Evolutionary conservation across 176 grass and related monocot genomes (phyloP).

Genomic region (Puccinellia tenuiflora): DNA sequence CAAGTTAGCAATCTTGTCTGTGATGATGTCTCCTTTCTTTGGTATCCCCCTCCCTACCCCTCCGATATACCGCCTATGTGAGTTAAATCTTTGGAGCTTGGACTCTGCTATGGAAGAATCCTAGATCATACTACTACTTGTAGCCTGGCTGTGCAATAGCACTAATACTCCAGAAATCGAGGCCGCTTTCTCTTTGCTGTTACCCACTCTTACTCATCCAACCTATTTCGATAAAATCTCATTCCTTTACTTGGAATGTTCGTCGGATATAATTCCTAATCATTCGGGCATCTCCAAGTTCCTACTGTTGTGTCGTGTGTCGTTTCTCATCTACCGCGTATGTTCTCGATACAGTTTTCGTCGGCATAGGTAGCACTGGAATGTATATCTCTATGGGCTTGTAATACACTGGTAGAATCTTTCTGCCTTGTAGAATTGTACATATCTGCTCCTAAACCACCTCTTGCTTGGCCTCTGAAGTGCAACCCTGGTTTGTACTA

Average conservation of each 20-base stretch:
- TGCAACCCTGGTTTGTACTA: neutral
- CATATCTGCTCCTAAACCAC: neutral
- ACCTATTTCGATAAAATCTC: neutral
- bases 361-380: neutral
- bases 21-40: neutral
- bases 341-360: neutral
- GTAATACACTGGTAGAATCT: neutral
- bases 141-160: neutral
- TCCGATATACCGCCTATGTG: neutral
- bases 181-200: neutral
- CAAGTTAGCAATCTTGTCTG: conserved; percentile 32
- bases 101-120: neutral
- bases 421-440: conserved; percentile 24
- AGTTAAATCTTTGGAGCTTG: neutral
- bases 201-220: neutral
- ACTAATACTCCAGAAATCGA: neutral
- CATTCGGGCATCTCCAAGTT: neutral
- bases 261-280: neutral
- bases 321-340: neutral
- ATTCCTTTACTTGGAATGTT: neutral
- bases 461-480: neutral
- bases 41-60: neutral
- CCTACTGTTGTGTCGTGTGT: neutral
- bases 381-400: neutral
- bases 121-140: neutral